Evolutionary conservation across 768 basidiomycete genomes (phyloP).

Genomic region (Xerocomus potaroensis): DNA sequence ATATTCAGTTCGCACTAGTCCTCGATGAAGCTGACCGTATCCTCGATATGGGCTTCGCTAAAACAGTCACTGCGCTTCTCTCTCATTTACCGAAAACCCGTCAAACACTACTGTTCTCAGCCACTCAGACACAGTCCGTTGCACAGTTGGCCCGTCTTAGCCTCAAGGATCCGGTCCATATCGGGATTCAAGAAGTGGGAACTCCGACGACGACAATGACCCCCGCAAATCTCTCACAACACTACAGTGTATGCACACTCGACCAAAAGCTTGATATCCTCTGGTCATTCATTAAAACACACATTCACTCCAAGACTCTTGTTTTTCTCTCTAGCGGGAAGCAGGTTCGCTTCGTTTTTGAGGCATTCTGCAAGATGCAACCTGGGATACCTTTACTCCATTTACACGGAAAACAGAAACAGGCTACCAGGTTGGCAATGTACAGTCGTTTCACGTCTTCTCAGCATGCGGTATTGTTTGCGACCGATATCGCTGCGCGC

Average conservation of each 20-base stretch:
- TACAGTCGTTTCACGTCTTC: conserved; percentile 81
- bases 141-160: conserved; percentile 86
- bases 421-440: conserved; percentile 77
- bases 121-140: conserved; percentile 91
- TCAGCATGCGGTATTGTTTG: conserved; percentile 83
- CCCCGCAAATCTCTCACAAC: conserved; percentile 80
- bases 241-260: conserved; percentile 78
- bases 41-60: conserved; percentile 93
- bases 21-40: conserved; percentile 97
- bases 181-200: conserved; percentile 56
- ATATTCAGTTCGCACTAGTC: too few relatives aligned
- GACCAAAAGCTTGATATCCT: conserved; percentile 88
- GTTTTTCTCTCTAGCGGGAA: conserved; percentile 95
- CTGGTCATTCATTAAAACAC: conserved; percentile 93
- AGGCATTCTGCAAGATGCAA: conserved; percentile 93
- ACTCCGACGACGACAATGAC: conserved; percentile 46
- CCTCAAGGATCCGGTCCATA: conserved; percentile 72
- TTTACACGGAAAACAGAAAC: conserved; percentile 95
- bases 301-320: conserved; percentile 85
- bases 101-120: conserved; percentile 95
- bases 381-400: conserved; percentile 92
- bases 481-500: conserved; percentile 94
- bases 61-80: conserved; percentile 86
- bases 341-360: conserved; percentile 95
- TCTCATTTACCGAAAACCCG: conserved; percentile 86